phyloP scores from a whole-genome alignment of 805 yeast species.

The Hanseniaspora pseudoguilliermondii region DNA sequence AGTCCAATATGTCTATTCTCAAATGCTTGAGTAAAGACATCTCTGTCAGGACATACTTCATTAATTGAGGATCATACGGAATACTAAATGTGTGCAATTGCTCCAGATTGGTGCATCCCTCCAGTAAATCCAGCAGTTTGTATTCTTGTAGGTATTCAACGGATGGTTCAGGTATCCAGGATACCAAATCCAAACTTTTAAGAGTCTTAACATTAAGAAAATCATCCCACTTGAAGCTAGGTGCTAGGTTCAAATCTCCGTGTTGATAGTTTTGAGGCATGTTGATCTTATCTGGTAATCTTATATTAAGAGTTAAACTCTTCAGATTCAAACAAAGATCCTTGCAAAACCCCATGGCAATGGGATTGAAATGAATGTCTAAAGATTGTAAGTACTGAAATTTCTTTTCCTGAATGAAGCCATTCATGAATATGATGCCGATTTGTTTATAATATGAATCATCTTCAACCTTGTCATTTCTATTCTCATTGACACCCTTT shows the following conservation, averaged over 20 bases:
- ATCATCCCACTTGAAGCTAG: neutral
- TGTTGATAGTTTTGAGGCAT: neutral
- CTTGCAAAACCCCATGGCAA: neutral
- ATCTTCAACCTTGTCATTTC: neutral
- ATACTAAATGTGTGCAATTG: conserved; percentile 1
- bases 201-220: neutral
- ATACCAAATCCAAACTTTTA: neutral
- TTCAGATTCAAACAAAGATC: neutral
- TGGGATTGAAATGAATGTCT: conserved; percentile 12
- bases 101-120: neutral
- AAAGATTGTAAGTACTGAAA: conserved; percentile 2
- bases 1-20: conserved; percentile 6
- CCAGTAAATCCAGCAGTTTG: neutral
- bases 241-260: neutral
- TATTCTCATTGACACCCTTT: neutral
- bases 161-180: conserved; percentile 3
- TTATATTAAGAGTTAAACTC: neutral
- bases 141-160: neutral
- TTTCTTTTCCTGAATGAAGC: neutral
- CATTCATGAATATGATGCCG: neutral
- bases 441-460: neutral
- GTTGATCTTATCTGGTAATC: neutral
- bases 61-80: conserved; percentile 3
- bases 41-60: neutral
- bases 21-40: neutral